Evolutionary conservation across 139 green algal species (phyloP).

Genomic region (Chlorella sp.): DNA sequence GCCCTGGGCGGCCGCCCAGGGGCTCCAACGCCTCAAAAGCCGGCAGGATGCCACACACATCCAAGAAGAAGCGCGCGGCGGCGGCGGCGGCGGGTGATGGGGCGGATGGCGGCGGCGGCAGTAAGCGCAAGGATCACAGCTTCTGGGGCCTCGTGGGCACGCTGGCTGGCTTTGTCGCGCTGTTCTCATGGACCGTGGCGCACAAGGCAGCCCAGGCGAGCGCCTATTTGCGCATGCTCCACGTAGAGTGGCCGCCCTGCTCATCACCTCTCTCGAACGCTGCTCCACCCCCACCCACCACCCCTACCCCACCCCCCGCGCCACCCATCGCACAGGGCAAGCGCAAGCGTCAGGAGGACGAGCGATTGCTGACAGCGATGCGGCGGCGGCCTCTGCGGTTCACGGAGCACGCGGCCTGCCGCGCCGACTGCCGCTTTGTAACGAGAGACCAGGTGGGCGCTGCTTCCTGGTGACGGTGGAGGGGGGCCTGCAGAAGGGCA

Average conservation of each 20-base stretch:
- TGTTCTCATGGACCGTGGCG: not conserved
- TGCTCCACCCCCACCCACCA: not conserved
- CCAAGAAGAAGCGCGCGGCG: constrained; percentile 6
- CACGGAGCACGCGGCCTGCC: constrained; percentile 50
- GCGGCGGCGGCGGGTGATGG: not conserved
- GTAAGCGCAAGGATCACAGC: not conserved
- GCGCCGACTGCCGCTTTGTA: constrained; percentile 54
- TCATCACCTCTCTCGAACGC: not conserved
- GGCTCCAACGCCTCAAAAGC: constrained; percentile 5
- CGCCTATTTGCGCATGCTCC: too few relatives aligned
- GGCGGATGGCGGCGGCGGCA: not conserved
- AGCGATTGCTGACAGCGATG: constrained; percentile 21
- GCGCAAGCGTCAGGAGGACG: constrained; percentile 10
- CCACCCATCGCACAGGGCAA: constrained; percentile 1
- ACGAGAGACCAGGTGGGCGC: not conserved
- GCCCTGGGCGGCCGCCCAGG: not conserved
- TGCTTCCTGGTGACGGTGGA: not conserved
- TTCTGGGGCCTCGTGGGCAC: constrained; percentile 9
- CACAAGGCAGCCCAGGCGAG: not conserved
- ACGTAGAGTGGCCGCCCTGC: not conserved
- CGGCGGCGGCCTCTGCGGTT: constrained; percentile 29
- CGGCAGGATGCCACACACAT: not conserved
- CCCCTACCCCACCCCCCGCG: not conserved
- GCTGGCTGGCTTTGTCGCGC: not conserved
- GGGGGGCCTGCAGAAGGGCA: not conserved